These are phyloP conservation scores for Rhodotorula sp. DNA, from an alignment of 1,284 basidiomycete species.

Conservation along the genomic window DNA sequence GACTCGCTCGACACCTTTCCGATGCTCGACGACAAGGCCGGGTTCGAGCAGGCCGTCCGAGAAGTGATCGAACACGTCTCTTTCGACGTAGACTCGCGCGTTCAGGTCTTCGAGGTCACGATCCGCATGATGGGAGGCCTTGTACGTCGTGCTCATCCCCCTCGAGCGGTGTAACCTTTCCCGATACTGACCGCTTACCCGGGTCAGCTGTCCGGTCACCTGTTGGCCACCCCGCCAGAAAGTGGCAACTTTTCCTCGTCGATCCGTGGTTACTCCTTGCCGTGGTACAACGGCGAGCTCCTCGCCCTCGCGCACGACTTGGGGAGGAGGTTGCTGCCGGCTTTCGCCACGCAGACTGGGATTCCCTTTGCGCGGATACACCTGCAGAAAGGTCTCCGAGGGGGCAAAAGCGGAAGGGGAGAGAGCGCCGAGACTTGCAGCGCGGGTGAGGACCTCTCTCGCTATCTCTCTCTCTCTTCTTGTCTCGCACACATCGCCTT, in stretches of 20 bases:
- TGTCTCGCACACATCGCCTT: background rate
- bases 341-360: constrained; percentile 80
- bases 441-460: constrained; percentile 13
- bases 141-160: constrained; percentile 23
- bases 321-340: constrained; percentile 76
- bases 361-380: constrained; percentile 85
- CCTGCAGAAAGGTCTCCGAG: constrained; percentile 54
- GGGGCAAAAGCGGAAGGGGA: constrained; percentile 17
- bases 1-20: constrained; percentile 79
- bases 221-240: constrained; percentile 57
- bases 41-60: constrained; percentile 71
- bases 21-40: constrained; percentile 65
- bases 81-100: constrained; percentile 66
- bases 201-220: constrained; percentile 67
- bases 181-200: background rate
- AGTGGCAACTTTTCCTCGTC: constrained; percentile 13
- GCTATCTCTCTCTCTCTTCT: background rate
- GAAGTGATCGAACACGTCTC: constrained; percentile 72
- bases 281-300: constrained; percentile 60
- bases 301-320: constrained; percentile 78
- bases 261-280: constrained; percentile 36
- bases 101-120: constrained; percentile 72
- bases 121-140: constrained; percentile 67
- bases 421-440: constrained; percentile 31
- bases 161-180: background rate